Percentiles rank a stretch among this genome's conserved stretches.
Evolutionary conservation across 2,329 filamentous ascomycete genomes (phyloP).

Genomic region (Aspergillus jensenii): DNA sequence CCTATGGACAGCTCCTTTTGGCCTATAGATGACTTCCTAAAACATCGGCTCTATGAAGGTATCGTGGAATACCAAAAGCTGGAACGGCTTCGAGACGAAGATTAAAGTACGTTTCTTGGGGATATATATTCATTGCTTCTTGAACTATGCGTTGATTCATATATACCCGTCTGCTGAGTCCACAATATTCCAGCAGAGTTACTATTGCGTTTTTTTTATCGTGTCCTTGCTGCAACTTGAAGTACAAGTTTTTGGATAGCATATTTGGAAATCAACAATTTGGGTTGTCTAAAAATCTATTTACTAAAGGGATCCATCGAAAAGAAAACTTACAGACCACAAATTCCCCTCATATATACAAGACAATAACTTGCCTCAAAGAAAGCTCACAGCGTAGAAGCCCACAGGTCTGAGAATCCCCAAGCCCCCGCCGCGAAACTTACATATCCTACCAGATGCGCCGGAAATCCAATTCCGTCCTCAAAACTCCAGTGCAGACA

Average conservation of each 20-base stretch:
- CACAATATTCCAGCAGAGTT: no score
- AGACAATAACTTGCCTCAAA: neutral
- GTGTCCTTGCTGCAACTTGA: neutral
- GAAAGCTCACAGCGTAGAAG: conserved; percentile 31
- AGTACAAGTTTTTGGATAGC: neutral
- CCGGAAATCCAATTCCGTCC: conserved; percentile 59
- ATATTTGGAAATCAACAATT: neutral
- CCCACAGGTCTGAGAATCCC: conserved; percentile 48
- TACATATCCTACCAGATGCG: conserved; percentile 58
- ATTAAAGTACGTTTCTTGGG: neutral
- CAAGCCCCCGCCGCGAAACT: conserved; percentile 54
- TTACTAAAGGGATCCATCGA: neutral
- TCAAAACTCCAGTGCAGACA: conserved; percentile 81
- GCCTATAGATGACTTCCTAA: conserved; percentile 18
- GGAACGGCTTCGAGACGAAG: neutral
- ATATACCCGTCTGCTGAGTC: neutral
- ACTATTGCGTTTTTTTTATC: neutral
- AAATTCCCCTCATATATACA: conserved; percentile 5
- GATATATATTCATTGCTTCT: neutral
- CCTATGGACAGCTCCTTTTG: conserved; percentile 12
- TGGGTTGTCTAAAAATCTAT: neutral
- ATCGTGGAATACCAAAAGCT: conserved; percentile 15
- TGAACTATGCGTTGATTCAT: neutral
- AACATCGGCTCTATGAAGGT: conserved; percentile 17
- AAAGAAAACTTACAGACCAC: neutral